Percentiles rank a stretch among this genome's conserved stretches.
phyloP scores from a whole-genome alignment of 2,329 filamentous ascomycete species.

The Fusarium goolgardi region DNA sequence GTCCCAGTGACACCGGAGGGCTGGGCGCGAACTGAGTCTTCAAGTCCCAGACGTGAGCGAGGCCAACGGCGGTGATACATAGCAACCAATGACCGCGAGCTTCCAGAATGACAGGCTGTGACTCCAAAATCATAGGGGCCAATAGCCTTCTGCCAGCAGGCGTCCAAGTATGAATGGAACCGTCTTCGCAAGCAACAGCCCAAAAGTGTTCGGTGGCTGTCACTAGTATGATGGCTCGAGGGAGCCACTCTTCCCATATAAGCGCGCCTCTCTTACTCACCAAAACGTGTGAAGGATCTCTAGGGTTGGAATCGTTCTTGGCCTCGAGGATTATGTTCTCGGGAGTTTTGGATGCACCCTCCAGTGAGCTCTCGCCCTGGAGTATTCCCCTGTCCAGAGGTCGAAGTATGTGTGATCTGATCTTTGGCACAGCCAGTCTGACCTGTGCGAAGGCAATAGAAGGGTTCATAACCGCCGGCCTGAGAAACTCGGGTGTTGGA shows the following conservation, averaged over 20 bases:
- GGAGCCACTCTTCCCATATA: slow-evolving; percentile 94
- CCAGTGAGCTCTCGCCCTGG: slow-evolving; percentile 62
- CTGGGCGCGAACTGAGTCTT: slow-evolving; percentile 85
- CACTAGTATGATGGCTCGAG: slow-evolving; percentile 85
- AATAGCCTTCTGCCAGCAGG: slow-evolving; percentile 87
- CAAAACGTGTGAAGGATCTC: slow-evolving; percentile 86
- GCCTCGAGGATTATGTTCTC: slow-evolving; percentile 88
- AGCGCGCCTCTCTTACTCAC: slow-evolving; percentile 82
- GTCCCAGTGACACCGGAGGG: slow-evolving; percentile 88
- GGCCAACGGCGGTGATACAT: slow-evolving; percentile 86
- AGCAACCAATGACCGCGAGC: slow-evolving; percentile 90
- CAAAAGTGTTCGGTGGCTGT: slow-evolving; percentile 93
- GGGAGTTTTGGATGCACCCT: slow-evolving; percentile 71
- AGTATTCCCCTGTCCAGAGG: slow-evolving; percentile 77
- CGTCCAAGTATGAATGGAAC: slow-evolving; percentile 89
- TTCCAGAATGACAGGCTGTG: slow-evolving; percentile 93
- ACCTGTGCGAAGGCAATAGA: slow-evolving; percentile 84
- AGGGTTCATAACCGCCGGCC: slow-evolving; percentile 88
- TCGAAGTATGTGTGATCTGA: slow-evolving; percentile 84
- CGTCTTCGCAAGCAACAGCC: slow-evolving; percentile 93
- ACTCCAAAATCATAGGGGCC: slow-evolving; percentile 87
- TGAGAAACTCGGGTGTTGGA: slow-evolving; percentile 82
- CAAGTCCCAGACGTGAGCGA: slow-evolving; percentile 95
- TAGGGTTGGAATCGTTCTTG: slow-evolving; percentile 79
- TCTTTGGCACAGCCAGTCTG: slow-evolving; percentile 86